These are phyloP conservation scores for Alternaria sp. DNA, from an alignment of 2,329 filamentous ascomycete species.

Conservation along the genomic window DNA sequence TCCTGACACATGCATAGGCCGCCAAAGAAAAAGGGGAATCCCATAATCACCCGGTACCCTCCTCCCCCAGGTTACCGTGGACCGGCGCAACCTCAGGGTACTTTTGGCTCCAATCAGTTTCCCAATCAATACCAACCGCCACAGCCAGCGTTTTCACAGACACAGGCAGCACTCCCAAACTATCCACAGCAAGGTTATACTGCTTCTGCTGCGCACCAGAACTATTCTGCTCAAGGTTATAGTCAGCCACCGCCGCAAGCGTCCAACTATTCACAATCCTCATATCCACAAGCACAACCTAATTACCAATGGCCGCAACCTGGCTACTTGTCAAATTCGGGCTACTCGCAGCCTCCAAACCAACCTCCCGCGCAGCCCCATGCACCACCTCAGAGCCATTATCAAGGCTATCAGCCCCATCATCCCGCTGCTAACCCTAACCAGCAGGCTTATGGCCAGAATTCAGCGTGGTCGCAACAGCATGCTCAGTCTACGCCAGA, in stretches of 20 bases:
- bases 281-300: constrained; percentile 32
- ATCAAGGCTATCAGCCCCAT: constrained; percentile 33
- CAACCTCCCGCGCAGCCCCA: constrained; percentile 36
- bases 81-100: constrained; percentile 43
- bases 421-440: constrained; percentile 30
- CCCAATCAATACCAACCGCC: constrained; percentile 38
- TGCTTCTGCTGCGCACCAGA: constrained; percentile 28
- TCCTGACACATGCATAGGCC: constrained; percentile 37
- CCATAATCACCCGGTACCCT: constrained; percentile 60
- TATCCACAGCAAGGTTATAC: constrained; percentile 38
- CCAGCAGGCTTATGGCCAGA: constrained; percentile 37
- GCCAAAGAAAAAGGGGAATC: constrained; percentile 58
- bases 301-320: constrained; percentile 40
- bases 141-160: constrained; percentile 41
- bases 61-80: constrained; percentile 59
- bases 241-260: constrained; percentile 28
- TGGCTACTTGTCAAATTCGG: constrained; percentile 33
- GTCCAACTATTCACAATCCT: constrained; percentile 27
- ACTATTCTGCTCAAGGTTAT: constrained; percentile 38
- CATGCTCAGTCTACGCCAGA: constrained; percentile 26
- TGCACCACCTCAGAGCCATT: constrained; percentile 26
- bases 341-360: constrained; percentile 30
- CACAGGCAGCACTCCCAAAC: constrained; percentile 25
- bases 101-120: constrained; percentile 38
- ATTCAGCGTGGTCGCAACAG: constrained; percentile 32